phyloP scores from a whole-genome alignment of 352 stramenopile genomes.

The Phytophthora melonis region DNA sequence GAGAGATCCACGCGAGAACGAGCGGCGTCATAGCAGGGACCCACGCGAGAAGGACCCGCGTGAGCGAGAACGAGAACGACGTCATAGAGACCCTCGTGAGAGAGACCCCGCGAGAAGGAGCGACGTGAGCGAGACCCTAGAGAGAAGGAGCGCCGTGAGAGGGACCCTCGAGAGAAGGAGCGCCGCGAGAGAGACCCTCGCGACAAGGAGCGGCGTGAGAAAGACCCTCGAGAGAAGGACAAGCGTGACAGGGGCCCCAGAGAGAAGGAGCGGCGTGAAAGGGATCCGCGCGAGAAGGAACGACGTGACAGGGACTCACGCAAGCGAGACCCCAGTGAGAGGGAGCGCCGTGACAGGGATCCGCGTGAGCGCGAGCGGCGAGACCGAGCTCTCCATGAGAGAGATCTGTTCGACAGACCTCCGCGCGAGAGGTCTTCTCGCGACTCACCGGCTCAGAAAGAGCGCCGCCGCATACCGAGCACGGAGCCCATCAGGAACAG shows the following conservation, averaged over 20 bases:
- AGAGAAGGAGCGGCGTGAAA: conserved; percentile 19
- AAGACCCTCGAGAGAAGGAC: conserved; percentile 7
- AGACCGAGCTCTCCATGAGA: conserved; percentile 32
- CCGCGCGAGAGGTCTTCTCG: conserved; percentile 23
- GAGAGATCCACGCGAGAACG: conserved; percentile 4
- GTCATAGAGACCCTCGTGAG: too few species aligned
- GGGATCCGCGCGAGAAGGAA: conserved; percentile 3
- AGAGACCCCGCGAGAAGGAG: conserved; percentile 7
- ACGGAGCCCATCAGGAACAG: conserved; percentile 18
- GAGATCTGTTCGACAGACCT: conserved; percentile 26
- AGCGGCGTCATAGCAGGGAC: conserved; percentile 3
- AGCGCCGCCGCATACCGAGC: conserved; percentile 24
- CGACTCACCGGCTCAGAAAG: conserved; percentile 26
- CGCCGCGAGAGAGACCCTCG: conserved; percentile 10
- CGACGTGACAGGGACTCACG: conserved; percentile 1
- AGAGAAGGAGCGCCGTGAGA: conserved; percentile 5
- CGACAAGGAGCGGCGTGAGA: conserved; percentile 15
- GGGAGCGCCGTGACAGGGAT: conserved; percentile 19
- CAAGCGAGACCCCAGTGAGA: conserved; percentile 22
- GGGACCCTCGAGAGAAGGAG: conserved; percentile 16
- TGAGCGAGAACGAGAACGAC: conserved; percentile 8
- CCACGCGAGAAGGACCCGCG: conserved; percentile 7
- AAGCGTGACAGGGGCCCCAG: conserved; percentile 7
- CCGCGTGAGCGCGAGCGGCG: neutral
- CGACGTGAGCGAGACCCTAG: neutral